Evolutionary conservation across 768 basidiomycete genomes (phyloP), one percentile per base, ranked within the genome.

Genomic region (Tylopilus sp.): DNA sequence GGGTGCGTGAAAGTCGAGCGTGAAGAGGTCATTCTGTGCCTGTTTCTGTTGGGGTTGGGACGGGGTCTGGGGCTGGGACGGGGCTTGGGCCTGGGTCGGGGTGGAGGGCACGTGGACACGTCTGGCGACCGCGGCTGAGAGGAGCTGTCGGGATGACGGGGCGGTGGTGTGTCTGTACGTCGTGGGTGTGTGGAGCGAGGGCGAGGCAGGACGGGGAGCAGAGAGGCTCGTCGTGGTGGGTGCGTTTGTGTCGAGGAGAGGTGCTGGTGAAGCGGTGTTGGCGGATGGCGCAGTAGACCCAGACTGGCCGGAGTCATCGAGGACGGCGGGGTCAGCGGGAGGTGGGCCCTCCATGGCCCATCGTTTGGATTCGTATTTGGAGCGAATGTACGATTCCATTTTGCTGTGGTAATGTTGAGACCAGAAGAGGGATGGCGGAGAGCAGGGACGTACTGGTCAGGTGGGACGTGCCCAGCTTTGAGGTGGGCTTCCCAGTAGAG

Each of bases 401-500:
- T 98, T 98, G 68, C 95, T 95, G 65, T 18, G 3, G 21, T 22
- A 18, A 8, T 31, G 31, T n/a, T n/a, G n/a, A n/a, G n/a, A n/a
- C n/a, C n/a, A 28, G 26, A 8, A 10, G 26, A 7, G 13, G 20
- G 42, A 2, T 15, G 4, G 15, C 4, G 3, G 0, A 31, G 3
- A 8, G 17, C n/a, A n/a, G 21, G 21, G 20, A 79, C 92, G 64
- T 61, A 98, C 95, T 98, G 95, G 58, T 99, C 95, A 6, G 91
- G 88, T 33, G 95, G 95, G 20, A 88, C 59, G 66, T 99, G 95
- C 0, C 95, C 95, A 17, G 82, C 70, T 67, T 92, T 95, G 49
- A 98, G 74, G 72, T 97, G 95, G 4, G 91, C 88, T 66, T 99
- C 95, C 95, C 95, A 99, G 72, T 98, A 98, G 5, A 89, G 60